Percentiles rank a stretch among this genome's conserved stretches.
Conservation (phyloP, 2,329 filamentous ascomycete genomes). For the Sporothrix dimorphospora region DNA sequence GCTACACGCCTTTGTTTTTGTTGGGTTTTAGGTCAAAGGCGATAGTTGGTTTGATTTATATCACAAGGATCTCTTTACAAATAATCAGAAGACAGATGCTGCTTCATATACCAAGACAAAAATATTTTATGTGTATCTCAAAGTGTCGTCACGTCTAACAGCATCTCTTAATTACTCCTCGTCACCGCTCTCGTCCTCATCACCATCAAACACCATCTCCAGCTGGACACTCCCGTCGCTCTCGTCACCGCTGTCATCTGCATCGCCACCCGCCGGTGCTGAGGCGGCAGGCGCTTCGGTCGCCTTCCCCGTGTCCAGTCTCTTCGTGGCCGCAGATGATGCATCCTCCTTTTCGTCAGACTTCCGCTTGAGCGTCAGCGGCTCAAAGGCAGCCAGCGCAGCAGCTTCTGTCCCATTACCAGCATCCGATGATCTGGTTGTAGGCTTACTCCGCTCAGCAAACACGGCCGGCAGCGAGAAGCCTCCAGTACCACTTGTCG, state of each 20-base stretch:
- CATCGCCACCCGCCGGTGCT: not conserved
- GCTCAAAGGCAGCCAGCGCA: slow-evolving; percentile 27
- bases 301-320: slow-evolving; percentile 32
- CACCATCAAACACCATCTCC: slow-evolving; percentile 60
- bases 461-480: slow-evolving; percentile 27
- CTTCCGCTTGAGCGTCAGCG: slow-evolving; percentile 48
- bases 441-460: slow-evolving; percentile 27
- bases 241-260: slow-evolving; percentile 49
- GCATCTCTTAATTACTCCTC: not conserved
- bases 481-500: not conserved
- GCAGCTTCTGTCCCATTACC: slow-evolving; percentile 26
- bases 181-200: slow-evolving; percentile 48
- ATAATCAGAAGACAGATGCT: not conserved
- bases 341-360: slow-evolving; percentile 46
- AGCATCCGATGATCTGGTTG: slow-evolving; percentile 37
- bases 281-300: slow-evolving; percentile 36
- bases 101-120: not conserved
- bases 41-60: not conserved
- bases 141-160: too few relatives aligned
- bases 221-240: slow-evolving; percentile 60
- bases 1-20: not conserved
- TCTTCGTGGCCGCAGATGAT: slow-evolving; percentile 35
- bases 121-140: not conserved
- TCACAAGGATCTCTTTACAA: not conserved
- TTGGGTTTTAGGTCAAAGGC: not conserved